Base-by-base conservation (phyloP, 306 rosid species). In the Prunus mongolica region DNA sequence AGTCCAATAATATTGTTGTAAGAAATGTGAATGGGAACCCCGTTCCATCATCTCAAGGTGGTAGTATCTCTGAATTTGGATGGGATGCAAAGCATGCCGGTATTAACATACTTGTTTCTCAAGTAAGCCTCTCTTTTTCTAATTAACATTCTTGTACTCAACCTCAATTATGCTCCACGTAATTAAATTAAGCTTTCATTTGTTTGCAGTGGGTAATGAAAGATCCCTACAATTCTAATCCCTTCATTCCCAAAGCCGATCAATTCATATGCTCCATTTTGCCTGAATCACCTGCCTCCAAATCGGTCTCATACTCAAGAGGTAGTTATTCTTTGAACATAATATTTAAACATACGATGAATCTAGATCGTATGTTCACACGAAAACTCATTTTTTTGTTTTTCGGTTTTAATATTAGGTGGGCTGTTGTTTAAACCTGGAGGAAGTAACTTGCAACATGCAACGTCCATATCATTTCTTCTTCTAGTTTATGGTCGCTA, bases 21-120 rank as follows among this genome's bases (percentile, higher is more conserved):
- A 60, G 16, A 62, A 61, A 63, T 47, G 71, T 74, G 32, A 61
- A 41, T 55, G 13, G n/a, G 72, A 76, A 11, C 2, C 75, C 65
- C n/a, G 75, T 55, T 54, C 2, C 50, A 34, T 71, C 13, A 34
- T 71, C 13, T 45, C 14, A n/a, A 1, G 54, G 14, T 32, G 75
- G 51, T 12, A 24, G 5, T 13, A 22, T 32, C 49, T n/a, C 51
- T 54, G 75, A 82, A 15, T 88, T 88, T 73, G 93, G 90, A 78
- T 88, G 93, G 90, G 93, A 84, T 14, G 0, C 34, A 24, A 88
- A 88, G 34, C 15, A 71, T 74, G 85, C 90, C n/a, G 93, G 90
- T 16, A 80, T 82, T 51, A 84, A 88, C 70, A 81, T 88, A 4
- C 88, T 88, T 71, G 79, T 76, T 73, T 88, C 90, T 0, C 41